Evolutionary conservation across 129 eudicot species (phyloP).

Genomic region (Centella asiatica): DNA sequence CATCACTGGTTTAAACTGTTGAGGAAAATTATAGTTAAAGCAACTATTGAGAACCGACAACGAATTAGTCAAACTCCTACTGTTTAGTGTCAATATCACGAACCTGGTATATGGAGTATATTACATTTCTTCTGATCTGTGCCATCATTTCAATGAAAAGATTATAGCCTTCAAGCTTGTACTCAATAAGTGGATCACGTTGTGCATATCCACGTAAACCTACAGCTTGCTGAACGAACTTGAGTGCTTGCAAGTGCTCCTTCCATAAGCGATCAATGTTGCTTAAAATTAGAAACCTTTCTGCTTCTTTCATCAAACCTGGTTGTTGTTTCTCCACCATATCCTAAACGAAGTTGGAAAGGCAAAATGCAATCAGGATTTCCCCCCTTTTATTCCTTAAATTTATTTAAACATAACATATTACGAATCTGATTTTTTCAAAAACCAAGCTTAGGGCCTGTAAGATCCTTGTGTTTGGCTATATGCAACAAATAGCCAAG

Average conservation of each 20-base stretch:
- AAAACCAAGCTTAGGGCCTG: not conserved
- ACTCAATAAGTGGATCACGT: constrained; percentile 95
- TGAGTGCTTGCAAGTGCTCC: constrained; percentile 97
- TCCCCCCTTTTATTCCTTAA: too few species aligned
- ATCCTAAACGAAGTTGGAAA: constrained; percentile 33
- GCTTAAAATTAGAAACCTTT: constrained; percentile 76
- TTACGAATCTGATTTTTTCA: not conserved
- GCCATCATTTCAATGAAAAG: constrained; percentile 99
- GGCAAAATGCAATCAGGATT: not conserved
- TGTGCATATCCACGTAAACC: constrained; percentile 99
- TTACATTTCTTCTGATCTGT: constrained; percentile 91
- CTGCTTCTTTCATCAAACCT: constrained; percentile 97
- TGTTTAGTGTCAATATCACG: not conserved
- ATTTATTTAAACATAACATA: too few species aligned
- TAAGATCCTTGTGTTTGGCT: too few species aligned
- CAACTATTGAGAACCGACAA: not conserved
- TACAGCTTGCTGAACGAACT: constrained; percentile 98
- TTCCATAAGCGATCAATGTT: constrained; percentile 98
- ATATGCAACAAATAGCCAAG: too few species aligned
- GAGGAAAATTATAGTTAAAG: not conserved
- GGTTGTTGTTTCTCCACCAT: constrained; percentile 83
- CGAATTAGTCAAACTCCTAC: not conserved
- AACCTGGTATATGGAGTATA: constrained; percentile 94
- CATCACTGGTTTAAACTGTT: constrained; percentile 81
- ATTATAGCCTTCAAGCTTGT: constrained; percentile 98